These are phyloP conservation scores for Bondarzewia mesenterica DNA, from an alignment of 1,284 basidiomycete genomes.

Conservation along the genomic window DNA sequence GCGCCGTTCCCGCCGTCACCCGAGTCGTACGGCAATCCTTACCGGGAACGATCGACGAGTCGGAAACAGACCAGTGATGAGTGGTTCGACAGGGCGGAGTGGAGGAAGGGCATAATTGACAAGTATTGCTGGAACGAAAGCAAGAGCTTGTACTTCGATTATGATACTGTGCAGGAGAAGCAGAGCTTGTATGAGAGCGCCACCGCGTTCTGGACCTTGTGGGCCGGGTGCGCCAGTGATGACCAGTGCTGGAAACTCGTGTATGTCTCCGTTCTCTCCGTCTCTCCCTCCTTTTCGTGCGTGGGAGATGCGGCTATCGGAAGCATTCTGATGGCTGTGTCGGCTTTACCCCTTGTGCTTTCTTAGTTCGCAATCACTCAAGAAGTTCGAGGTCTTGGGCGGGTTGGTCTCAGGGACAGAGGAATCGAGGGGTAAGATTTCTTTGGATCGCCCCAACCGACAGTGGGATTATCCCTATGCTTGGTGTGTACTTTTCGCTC, in stretches of 20 bases:
- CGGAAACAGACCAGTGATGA: slow-evolving; percentile 69
- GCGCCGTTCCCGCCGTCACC: slow-evolving; percentile 87
- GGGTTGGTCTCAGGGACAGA: slow-evolving; percentile 97
- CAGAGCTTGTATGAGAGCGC: slow-evolving; percentile 94
- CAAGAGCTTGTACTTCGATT: slow-evolving; percentile 93
- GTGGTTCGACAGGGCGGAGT: slow-evolving; percentile 86
- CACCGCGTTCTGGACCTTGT: slow-evolving; percentile 93
- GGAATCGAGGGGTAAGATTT: slow-evolving; percentile 92
- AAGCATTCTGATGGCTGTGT: background rate
- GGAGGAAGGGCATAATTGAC: slow-evolving; percentile 80
- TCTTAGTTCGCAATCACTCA: slow-evolving; percentile 69
- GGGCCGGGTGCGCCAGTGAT: slow-evolving; percentile 95
- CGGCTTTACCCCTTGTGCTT: background rate
- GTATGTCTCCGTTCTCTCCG: slow-evolving; percentile 31
- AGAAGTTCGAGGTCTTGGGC: slow-evolving; percentile 94
- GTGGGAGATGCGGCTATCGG: too few species aligned
- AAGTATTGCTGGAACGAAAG: slow-evolving; percentile 97
- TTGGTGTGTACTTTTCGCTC: slow-evolving; percentile 13
- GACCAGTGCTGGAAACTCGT: slow-evolving; percentile 91
- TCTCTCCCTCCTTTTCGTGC: background rate
- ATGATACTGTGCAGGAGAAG: slow-evolving; percentile 85
- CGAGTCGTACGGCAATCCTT: slow-evolving; percentile 59
- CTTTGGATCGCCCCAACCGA: slow-evolving; percentile 93
- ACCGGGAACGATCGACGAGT: slow-evolving; percentile 56
- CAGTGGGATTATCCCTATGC: slow-evolving; percentile 91